Evolutionary conservation across 331 rosid genomes (phyloP).

Genomic region (Cydonia oblonga): DNA sequence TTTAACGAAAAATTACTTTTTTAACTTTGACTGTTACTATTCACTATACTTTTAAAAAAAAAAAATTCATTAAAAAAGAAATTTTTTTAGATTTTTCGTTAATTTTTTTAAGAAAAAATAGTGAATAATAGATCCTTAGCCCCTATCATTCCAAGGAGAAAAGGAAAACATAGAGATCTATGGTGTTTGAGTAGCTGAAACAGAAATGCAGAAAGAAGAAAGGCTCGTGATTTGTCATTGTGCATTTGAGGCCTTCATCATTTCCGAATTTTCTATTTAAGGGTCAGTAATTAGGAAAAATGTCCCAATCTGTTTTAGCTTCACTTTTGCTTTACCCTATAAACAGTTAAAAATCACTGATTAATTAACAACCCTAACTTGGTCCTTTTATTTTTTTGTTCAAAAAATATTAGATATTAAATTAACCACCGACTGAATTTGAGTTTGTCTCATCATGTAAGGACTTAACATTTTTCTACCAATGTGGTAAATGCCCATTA

Average conservation of each 20-base stretch:
- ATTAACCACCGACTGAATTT: rapidly evolving
- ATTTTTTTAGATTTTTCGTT: too few relatives aligned
- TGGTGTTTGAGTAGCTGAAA: not conserved
- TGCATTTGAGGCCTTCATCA: not conserved
- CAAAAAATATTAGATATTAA: too few relatives aligned
- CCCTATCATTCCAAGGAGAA: not conserved
- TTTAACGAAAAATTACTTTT: too few relatives aligned
- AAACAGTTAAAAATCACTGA: not conserved
- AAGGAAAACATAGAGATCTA: not conserved
- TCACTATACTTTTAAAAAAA: too few relatives aligned
- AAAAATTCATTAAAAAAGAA: too few relatives aligned
- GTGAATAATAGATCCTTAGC: not conserved
- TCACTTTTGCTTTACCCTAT: not conserved
- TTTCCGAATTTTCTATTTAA: not conserved
- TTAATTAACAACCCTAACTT: not conserved
- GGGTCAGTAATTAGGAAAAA: not conserved
- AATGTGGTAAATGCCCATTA: too few relatives aligned
- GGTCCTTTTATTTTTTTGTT: too few relatives aligned
- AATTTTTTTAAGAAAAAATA: too few relatives aligned
- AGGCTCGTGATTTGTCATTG: not conserved
- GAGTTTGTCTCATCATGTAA: too few relatives aligned
- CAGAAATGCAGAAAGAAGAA: not conserved
- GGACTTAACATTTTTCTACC: too few relatives aligned
- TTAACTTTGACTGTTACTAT: too few relatives aligned
- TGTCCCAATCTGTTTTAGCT: constrained; percentile 3